phyloP scores from a whole-genome alignment of 148 eudicot species.

The Cornus florida region DNA sequence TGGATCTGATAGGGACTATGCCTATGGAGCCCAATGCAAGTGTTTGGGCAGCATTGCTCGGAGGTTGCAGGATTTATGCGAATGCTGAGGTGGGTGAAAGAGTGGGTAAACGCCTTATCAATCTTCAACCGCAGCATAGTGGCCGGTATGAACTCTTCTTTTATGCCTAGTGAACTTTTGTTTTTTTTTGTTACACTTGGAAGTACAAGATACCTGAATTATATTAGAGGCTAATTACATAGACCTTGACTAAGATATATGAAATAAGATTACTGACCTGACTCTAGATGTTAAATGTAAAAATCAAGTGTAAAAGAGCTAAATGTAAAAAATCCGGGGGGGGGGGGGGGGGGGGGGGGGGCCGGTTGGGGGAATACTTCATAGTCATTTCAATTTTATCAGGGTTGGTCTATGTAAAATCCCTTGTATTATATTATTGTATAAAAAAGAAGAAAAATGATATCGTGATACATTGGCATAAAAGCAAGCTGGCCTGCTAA shows the following conservation, averaged over 20 bases:
- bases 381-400: not conserved
- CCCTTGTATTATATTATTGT: not conserved
- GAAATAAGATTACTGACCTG: not conserved
- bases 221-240: not conserved
- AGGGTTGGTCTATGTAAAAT: not conserved
- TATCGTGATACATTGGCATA: not conserved
- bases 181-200: not conserved
- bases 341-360: too few species aligned
- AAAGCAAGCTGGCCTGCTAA: not conserved
- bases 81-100: slow-evolving; percentile 22
- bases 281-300: not conserved
- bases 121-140: slow-evolving; percentile 30
- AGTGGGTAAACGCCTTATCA: slow-evolving; percentile 26
- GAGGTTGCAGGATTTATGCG: slow-evolving; percentile 30
- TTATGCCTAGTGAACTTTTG: not conserved
- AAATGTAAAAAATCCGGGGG: not conserved
- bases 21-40: slow-evolving; percentile 35
- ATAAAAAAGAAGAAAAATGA: not conserved
- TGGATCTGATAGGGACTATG: slow-evolving; percentile 27
- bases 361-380: not conserved
- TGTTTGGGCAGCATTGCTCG: slow-evolving; percentile 36
- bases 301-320: too few species aligned
- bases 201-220: not conserved
- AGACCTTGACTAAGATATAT: not conserved
- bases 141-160: slow-evolving; percentile 26